phyloP scores from a whole-genome alignment of 1,284 basidiomycete species.

The Caloboletus firmus region DNA sequence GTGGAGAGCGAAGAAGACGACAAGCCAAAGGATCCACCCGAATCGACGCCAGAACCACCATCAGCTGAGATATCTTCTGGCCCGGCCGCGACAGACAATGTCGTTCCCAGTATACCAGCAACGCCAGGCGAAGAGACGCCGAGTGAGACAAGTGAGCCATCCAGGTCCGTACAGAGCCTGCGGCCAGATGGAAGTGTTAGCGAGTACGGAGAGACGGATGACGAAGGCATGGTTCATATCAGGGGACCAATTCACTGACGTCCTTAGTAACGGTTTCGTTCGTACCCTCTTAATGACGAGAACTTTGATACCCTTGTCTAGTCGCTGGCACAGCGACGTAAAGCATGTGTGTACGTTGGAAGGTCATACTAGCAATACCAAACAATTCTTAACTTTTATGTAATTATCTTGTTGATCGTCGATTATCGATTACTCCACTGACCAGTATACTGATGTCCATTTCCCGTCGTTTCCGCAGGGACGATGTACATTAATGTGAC shows the following conservation, averaged over 20 bases:
- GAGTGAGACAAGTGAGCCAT: constrained; percentile 28
- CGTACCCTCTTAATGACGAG: constrained; percentile 3
- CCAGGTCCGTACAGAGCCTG: constrained; percentile 32
- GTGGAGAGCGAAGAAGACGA: constrained; percentile 32
- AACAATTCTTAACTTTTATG: not conserved
- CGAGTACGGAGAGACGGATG: constrained; percentile 72
- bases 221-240: constrained; percentile 77
- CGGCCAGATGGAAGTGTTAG: constrained; percentile 42
- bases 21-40: constrained; percentile 18
- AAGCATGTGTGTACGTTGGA: constrained; percentile 14
- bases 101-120: constrained; percentile 12
- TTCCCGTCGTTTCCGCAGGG: not conserved
- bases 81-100: constrained; percentile 2
- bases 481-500: too few species aligned
- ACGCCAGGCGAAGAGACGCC: constrained; percentile 33
- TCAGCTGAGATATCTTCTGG: not conserved
- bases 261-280: constrained; percentile 7
- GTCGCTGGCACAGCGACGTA: constrained; percentile 10
- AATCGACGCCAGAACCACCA: constrained; percentile 12
- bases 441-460: not conserved
- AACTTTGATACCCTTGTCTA: constrained; percentile 28
- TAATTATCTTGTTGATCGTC: not conserved
- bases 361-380: constrained; percentile 10
- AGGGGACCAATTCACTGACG: constrained; percentile 48
- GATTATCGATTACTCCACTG: constrained; percentile 1